Conservation (phyloP, 2,329 filamentous ascomycete species). For the Chaetomium strumarium region DNA sequence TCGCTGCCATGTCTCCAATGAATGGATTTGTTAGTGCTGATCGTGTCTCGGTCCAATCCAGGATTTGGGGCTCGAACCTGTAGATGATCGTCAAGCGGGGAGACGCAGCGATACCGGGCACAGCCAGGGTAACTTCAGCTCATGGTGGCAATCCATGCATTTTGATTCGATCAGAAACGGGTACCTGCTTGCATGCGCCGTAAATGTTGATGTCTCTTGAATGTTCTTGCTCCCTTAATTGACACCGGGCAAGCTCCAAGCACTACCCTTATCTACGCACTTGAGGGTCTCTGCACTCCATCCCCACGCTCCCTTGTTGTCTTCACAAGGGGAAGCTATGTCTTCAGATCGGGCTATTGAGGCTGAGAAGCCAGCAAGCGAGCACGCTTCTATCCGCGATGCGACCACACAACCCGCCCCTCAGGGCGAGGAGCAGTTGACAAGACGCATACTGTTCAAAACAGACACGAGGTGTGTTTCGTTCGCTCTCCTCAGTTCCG, state of each 20-base stretch:
- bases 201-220: too few species aligned
- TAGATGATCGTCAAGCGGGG: background rate
- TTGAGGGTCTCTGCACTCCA: too few species aligned
- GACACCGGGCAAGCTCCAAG: too few species aligned
- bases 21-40: background rate
- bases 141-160: background rate
- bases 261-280: too few species aligned
- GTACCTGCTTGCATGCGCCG: too few species aligned
- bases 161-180: too few species aligned
- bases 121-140: too few species aligned
- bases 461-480: conserved; percentile 20
- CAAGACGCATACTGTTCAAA: conserved; percentile 17
- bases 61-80: background rate
- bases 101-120: too few species aligned
- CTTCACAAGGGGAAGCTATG: background rate
- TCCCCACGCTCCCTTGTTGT: too few species aligned
- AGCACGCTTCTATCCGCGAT: background rate
- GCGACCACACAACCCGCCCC: background rate
- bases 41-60: background rate
- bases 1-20: background rate
- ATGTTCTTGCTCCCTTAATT: too few species aligned
- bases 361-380: background rate
- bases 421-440: conserved; percentile 10
- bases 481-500: background rate
- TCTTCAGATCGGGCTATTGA: background rate